Base-by-base conservation (phyloP, 441 rosid genomes). In the Erodium trifolium region DNA sequence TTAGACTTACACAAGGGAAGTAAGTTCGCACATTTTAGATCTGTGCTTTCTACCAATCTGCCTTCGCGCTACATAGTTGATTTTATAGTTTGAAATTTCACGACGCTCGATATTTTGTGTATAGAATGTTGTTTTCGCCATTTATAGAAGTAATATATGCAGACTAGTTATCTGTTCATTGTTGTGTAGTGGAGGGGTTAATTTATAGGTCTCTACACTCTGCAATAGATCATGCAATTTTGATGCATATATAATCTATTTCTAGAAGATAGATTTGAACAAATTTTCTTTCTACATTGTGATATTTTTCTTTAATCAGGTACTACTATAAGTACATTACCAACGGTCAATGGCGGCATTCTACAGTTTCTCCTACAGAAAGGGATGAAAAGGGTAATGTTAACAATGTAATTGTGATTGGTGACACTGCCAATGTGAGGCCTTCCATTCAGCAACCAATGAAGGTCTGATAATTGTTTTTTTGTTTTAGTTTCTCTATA, bases 341-440 rank as follows among this genome's bases (percentile, higher is more conserved):
- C 29, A 93, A 93, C 55, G 97, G 89, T 49, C 84, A 89, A 63
- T 91, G 97, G 98, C 86, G 96, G 68, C 98, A 91, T 80, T 93
- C 98, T 70, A 88, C 81, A 17, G 69, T 77, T 69, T 93, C 98
- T 53, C 96, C 98, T 23, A 84, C 87, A 6, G 97, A 91, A 80
- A 91, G 90, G 68, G 98, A 93, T 81, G 93, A 86, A 39, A 82
- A 87, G 43, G 95, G 98, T 63, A 93, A 93, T 67, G 69, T 88
- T 4, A 93, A 93, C 84, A 93, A 93, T 82, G 79, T 91, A 71
- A 85, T 91, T 53, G 76, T 80, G 64, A 69, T 91, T 67, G 96
- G 98, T 75, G 97, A 89, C 77, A 80, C 78, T 73, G 98, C 98
- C 53, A 89, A 81, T 67, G 87, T 93, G 75, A 89, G 86, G 81